Evolutionary conservation across 805 yeast species (phyloP).

Genomic region (Saccharomycopsis fodiens): DNA sequence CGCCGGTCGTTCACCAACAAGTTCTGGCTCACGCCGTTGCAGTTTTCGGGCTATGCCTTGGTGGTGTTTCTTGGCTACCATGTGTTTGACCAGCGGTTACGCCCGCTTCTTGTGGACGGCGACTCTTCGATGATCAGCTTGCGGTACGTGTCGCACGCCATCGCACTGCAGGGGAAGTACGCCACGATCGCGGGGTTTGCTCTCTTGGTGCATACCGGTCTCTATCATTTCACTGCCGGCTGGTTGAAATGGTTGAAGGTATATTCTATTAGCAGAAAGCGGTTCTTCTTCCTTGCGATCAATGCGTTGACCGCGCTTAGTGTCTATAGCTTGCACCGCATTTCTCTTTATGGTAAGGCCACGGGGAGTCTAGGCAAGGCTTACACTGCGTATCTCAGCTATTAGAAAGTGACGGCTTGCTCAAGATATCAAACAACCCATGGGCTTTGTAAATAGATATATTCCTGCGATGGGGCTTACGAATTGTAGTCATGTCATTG

Average conservation of each 20-base stretch:
- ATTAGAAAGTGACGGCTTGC: neutral
- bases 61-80: constrained; percentile 41
- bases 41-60: constrained; percentile 52
- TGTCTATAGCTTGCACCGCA: constrained; percentile 28
- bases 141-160: constrained; percentile 40
- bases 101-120: constrained; percentile 52
- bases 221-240: constrained; percentile 54
- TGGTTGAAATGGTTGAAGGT: constrained; percentile 38
- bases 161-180: constrained; percentile 25
- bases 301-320: constrained; percentile 31
- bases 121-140: constrained; percentile 52
- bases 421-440: too few relatives aligned
- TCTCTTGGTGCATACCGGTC: constrained; percentile 30
- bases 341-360: constrained; percentile 6
- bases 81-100: constrained; percentile 36
- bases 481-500: too few relatives aligned
- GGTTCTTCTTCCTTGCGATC: constrained; percentile 37
- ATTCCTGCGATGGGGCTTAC: too few relatives aligned
- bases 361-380: constrained; percentile 11
- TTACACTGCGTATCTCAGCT: constrained; percentile 11
- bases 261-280: constrained; percentile 34
- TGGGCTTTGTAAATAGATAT: too few relatives aligned
- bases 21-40: constrained; percentile 48
- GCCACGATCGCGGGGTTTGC: constrained; percentile 29
- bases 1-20: constrained; percentile 37